These are phyloP conservation scores for Fraxinus floribunda DNA, from an alignment of 305 asterid species.

Conservation along the genomic window DNA sequence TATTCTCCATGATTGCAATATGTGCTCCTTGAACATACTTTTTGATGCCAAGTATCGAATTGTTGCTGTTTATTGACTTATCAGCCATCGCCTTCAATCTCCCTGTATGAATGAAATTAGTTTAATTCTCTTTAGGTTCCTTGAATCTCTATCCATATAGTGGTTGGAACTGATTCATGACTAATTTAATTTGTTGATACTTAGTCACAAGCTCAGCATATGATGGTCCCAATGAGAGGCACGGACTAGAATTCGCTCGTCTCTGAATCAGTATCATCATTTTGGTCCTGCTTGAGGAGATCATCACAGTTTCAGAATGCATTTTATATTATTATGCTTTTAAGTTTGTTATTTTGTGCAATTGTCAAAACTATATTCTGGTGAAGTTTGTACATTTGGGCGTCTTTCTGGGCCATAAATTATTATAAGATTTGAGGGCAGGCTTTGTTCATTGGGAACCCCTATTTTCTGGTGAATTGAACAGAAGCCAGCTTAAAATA, in stretches of 20 bases:
- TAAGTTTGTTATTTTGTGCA: conserved; percentile 25
- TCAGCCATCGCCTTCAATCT: not conserved
- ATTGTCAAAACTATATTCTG: conserved; percentile 20
- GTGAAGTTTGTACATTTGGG: conserved; percentile 39
- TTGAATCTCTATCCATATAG: not conserved
- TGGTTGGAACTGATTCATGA: not conserved
- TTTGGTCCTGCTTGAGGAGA: conserved; percentile 26
- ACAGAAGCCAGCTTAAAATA: not conserved
- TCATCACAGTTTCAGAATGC: conserved; percentile 24
- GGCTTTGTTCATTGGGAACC: not conserved
- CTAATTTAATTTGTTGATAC: conserved; percentile 17
- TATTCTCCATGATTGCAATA: not conserved
- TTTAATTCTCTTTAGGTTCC: not conserved
- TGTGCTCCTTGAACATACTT: not conserved
- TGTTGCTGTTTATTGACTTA: not conserved
- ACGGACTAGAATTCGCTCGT: conserved; percentile 37
- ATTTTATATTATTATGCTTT: conserved; percentile 20
- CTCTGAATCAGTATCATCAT: conserved; percentile 17
- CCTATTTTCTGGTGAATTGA: not conserved
- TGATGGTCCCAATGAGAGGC: conserved; percentile 64
- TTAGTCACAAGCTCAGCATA: conserved; percentile 51
- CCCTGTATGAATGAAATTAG: not conserved
- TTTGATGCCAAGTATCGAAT: not conserved
- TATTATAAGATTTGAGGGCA: not conserved
- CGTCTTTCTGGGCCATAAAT: not conserved